These are phyloP conservation scores for Emiliania huxleyi DNA, from an alignment of 78 protist genomes.

Conservation along the genomic window DNA sequence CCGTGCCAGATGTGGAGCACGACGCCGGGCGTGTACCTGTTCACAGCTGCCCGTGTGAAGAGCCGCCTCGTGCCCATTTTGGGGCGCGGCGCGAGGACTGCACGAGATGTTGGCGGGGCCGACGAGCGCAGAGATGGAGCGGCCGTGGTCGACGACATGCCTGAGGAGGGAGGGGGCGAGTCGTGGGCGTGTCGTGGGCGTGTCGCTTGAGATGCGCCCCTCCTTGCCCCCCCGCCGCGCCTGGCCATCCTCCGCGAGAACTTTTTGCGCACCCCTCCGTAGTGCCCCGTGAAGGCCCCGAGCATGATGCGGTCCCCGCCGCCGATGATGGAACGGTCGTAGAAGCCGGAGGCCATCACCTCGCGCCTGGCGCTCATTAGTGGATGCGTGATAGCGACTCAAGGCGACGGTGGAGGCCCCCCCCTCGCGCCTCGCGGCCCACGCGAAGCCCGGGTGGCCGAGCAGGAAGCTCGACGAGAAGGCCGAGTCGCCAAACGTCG, in stretches of 20 bases:
- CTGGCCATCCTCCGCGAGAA: neutral
- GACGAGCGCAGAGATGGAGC: neutral
- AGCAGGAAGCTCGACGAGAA: neutral
- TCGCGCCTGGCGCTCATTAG: too few species aligned
- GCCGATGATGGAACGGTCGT: conserved; percentile 3
- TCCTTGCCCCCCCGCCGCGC: neutral
- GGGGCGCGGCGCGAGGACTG: too few species aligned
- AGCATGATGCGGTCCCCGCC: conserved; percentile 24
- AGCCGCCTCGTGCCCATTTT: too few species aligned
- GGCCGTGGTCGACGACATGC: neutral
- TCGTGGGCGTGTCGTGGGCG: neutral
- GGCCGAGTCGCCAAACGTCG: neutral
- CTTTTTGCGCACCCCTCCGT: neutral
- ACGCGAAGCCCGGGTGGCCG: conserved; percentile 27
- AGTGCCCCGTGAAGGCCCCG: conserved; percentile 6
- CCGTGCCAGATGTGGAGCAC: conserved; percentile 30
- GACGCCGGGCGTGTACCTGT: neutral
- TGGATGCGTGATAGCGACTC: too few species aligned
- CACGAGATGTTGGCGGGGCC: neutral
- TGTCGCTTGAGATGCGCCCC: too few species aligned
- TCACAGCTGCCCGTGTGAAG: neutral
- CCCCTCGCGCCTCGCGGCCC: neutral
- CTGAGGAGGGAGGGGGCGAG: neutral
- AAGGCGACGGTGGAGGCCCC: neutral
- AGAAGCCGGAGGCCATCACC: conserved; percentile 4